phyloP scores from a whole-genome alignment of 306 rosid species.

The Betula pendula region DNA sequence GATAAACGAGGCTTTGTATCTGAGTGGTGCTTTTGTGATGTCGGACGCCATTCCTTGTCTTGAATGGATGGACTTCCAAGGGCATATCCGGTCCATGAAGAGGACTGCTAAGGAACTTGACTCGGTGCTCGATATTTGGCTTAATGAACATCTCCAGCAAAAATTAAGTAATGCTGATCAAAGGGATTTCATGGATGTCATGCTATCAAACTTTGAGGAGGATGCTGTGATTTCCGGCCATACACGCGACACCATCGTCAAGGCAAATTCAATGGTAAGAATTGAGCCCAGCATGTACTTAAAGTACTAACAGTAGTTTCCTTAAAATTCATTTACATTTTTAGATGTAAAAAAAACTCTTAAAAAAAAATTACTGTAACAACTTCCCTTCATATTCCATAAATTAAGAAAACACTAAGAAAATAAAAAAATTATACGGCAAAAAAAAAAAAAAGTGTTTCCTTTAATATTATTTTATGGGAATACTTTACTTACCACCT shows the following conservation, averaged over 20 bases:
- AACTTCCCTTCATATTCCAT: no score
- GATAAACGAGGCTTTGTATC: constrained; percentile 13
- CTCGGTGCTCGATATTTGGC: constrained; percentile 27
- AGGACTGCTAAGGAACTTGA: constrained; percentile 30
- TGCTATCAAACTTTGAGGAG: constrained; percentile 39
- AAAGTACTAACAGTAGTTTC: no score
- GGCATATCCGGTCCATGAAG: constrained; percentile 32
- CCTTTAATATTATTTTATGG: no score
- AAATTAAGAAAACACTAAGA: no score
- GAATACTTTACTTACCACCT: no score
- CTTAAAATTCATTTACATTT: no score
- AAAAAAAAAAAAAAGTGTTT: no score
- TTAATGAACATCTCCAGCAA: constrained; percentile 25
- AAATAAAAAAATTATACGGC: no score
- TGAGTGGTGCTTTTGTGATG: constrained; percentile 31
- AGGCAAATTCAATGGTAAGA: constrained; percentile 66
- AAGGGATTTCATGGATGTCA: constrained; percentile 49
- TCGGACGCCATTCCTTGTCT: constrained; percentile 40
- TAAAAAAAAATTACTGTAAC: no score
- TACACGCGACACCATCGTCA: constrained; percentile 46
- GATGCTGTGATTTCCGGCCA: constrained; percentile 39
- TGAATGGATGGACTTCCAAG: constrained; percentile 27
- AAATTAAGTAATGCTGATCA: background rate
- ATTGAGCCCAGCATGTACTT: no score
- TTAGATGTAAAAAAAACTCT: no score